Evolutionary conservation across 305 asterid species (phyloP).

Genomic region (Solanum aculeatissimum): DNA sequence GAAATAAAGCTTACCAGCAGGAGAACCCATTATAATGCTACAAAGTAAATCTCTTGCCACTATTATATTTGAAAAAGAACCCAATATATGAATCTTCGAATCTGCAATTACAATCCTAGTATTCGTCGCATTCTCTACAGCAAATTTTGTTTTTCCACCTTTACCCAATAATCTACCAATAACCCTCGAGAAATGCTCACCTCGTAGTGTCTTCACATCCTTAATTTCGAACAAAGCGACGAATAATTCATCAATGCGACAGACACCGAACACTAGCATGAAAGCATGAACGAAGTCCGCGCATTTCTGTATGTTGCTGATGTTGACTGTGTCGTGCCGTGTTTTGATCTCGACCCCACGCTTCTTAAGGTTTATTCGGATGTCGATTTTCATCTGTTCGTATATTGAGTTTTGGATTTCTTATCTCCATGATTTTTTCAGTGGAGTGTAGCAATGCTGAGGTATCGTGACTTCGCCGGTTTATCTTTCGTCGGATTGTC

Average conservation of each 20-base stretch:
- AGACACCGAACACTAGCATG: background rate
- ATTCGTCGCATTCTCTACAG: slow-evolving; percentile 21
- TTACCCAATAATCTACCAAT: slow-evolving; percentile 76
- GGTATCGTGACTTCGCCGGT: slow-evolving; percentile 49
- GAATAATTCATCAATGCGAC: slow-evolving; percentile 62
- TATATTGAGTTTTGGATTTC: slow-evolving; percentile 56
- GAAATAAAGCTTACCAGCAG: background rate
- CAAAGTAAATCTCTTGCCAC: slow-evolving; percentile 12
- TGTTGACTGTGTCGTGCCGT: background rate
- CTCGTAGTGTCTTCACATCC: slow-evolving; percentile 71
- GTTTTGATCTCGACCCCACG: slow-evolving; percentile 76
- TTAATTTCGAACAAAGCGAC: slow-evolving; percentile 70
- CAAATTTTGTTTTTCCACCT: slow-evolving; percentile 69
- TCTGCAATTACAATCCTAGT: background rate
- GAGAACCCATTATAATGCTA: slow-evolving; percentile 1
- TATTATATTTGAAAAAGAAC: slow-evolving; percentile 4
- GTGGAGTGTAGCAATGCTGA: slow-evolving; percentile 60
- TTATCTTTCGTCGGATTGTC: background rate
- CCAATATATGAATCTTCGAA: slow-evolving; percentile 4
- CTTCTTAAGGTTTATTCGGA: slow-evolving; percentile 74
- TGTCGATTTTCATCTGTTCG: slow-evolving; percentile 63
- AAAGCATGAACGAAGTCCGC: too few species aligned
- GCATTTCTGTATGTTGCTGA: too few species aligned
- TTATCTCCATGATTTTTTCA: slow-evolving; percentile 14
- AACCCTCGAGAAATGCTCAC: slow-evolving; percentile 74